Percentiles rank a stretch among this genome's conserved stretches.
Conservation (phyloP, 2,329 filamentous ascomycete species). For the Botrytis hyacinthi region DNA sequence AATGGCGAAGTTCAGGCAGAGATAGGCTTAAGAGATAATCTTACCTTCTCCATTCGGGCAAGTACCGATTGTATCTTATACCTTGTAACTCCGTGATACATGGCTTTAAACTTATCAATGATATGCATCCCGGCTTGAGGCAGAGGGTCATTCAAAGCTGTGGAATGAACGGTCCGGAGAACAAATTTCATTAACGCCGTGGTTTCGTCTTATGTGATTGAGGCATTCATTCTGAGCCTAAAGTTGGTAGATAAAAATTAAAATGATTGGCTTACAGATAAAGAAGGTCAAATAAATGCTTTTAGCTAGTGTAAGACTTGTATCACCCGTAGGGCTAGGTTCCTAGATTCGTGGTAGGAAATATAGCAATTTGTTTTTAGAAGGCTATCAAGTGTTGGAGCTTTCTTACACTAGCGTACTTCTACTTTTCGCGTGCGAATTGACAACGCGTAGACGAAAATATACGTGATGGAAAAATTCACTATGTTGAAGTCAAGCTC, state of each 20-base stretch:
- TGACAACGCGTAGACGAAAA: not conserved
- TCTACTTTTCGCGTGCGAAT: not conserved
- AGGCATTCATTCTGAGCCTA: not conserved
- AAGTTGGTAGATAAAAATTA: not conserved
- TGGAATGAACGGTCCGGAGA: not conserved
- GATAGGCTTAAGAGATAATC: too few species aligned
- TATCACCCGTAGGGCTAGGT: too few species aligned
- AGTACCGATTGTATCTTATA: too few species aligned
- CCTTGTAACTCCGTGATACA: not conserved
- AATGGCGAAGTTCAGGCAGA: too few species aligned
- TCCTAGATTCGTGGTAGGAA: not conserved
- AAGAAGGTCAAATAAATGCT: not conserved
- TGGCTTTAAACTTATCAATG: not conserved
- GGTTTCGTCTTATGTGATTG: not conserved
- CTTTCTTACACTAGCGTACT: not conserved
- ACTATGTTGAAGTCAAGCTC: too few species aligned
- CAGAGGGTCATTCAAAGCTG: not conserved
- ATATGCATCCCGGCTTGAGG: not conserved
- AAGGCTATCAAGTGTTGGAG: not conserved
- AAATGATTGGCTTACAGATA: too few species aligned
- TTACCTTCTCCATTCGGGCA: too few species aligned
- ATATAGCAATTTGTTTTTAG: not conserved
- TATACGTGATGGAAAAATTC: not conserved
- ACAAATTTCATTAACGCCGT: not conserved
- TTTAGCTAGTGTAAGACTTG: not conserved